Percentiles rank a stretch among this genome's conserved stretches.
phyloP scores from a whole-genome alignment of 148 eudicot species.

The Hydrangea macrophylla region DNA sequence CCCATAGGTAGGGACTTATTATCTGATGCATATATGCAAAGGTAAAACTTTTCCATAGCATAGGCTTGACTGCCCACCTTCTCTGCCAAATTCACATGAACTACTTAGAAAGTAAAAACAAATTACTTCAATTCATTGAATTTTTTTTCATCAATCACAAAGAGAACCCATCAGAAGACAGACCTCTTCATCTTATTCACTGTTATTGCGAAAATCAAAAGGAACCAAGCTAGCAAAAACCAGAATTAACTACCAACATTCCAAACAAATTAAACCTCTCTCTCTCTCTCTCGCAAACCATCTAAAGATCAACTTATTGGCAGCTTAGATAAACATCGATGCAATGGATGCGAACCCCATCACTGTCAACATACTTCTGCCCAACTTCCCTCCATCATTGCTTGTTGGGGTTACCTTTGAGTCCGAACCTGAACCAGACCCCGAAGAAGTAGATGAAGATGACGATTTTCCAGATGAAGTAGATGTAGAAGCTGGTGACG shows the following conservation, averaged over 20 bases:
- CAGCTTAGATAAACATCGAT: slow-evolving; percentile 14
- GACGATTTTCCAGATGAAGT: slow-evolving; percentile 13
- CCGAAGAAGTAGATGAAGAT: slow-evolving; percentile 18
- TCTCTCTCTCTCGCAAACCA: neutral
- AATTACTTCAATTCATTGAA: too few species aligned
- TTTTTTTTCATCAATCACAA: neutral
- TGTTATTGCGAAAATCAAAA: slow-evolving; percentile 9
- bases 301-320: slow-evolving; percentile 1
- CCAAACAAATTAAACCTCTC: neutral
- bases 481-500: slow-evolving; percentile 18
- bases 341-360: slow-evolving; percentile 15
- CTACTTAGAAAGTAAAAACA: too few species aligned
- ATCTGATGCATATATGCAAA: too few species aligned
- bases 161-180: neutral
- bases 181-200: slow-evolving; percentile 13
- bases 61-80: too few species aligned
- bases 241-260: slow-evolving; percentile 10
- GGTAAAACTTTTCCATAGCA: too few species aligned
- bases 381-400: slow-evolving; percentile 17
- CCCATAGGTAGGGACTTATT: too few species aligned
- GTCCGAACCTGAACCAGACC: slow-evolving; percentile 20
- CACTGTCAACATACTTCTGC: neutral
- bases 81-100: too few species aligned
- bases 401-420: slow-evolving; percentile 25
- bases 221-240: slow-evolving; percentile 12